A percentile compares a stretch with the other conserved stretches of the same genome.
Conservation (phyloP, 371 early-diverging fungal genomes). For the Globomyces sp. region DNA sequence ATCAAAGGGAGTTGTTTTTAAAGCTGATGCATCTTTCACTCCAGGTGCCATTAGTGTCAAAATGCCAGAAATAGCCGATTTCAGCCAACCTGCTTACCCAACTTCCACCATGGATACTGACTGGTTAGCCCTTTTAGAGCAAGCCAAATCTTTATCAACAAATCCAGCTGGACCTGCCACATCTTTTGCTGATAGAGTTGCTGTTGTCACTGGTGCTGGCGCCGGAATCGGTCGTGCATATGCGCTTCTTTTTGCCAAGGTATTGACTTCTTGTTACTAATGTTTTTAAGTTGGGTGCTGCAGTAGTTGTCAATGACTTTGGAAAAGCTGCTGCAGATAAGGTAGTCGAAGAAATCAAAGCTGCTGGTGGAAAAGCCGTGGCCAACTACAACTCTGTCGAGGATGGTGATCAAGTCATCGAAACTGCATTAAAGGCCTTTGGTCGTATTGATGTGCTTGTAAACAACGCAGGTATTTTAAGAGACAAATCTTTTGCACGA, state of each 20-base stretch:
- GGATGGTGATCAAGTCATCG: constrained; percentile 72
- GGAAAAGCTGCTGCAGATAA: constrained; percentile 67
- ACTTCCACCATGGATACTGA: constrained; percentile 75
- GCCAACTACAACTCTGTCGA: constrained; percentile 74
- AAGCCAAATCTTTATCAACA: constrained; percentile 60
- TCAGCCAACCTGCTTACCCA: constrained; percentile 68
- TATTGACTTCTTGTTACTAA: constrained; percentile 20
- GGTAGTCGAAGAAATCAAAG: constrained; percentile 65
- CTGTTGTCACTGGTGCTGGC: constrained; percentile 91
- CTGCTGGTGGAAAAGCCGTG: constrained; percentile 63
- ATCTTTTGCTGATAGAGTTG: constrained; percentile 83
- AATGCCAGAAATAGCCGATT: constrained; percentile 43
- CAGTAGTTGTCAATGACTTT: constrained; percentile 88
- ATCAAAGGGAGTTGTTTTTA: constrained; percentile 86
- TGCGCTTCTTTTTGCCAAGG: constrained; percentile 77
- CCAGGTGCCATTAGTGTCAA: constrained; percentile 70
- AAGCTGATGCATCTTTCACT: constrained; percentile 81
- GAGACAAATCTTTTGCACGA: constrained; percentile 71
- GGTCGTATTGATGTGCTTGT: constrained; percentile 70
- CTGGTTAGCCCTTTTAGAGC: constrained; percentile 77
- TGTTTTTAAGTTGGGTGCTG: constrained; percentile 48
- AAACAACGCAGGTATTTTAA: constrained; percentile 73
- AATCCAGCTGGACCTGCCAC: constrained; percentile 62
- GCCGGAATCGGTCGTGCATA: constrained; percentile 88
- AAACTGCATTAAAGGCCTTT: constrained; percentile 64